A percentile compares a stretch with the other conserved stretches of the same genome.
Conservation (phyloP, 495 filamentous ascomycete genomes). For the Staphylotrichum tortipilum region DNA sequence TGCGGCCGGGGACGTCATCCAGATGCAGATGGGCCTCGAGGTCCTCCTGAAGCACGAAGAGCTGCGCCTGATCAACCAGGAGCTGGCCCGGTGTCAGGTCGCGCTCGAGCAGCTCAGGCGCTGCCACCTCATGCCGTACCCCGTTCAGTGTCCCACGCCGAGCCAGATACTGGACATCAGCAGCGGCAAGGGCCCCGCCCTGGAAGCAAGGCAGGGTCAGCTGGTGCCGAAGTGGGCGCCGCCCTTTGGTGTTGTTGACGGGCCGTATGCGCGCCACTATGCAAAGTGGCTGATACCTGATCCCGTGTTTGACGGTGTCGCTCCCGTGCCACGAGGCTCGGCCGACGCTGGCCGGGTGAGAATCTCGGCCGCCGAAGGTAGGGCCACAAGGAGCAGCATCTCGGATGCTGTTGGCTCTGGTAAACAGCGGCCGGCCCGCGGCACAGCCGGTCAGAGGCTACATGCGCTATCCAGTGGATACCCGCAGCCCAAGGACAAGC, state of each 20-base stretch:
- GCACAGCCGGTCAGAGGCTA: constrained; percentile 50
- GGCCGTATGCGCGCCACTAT: constrained; percentile 90
- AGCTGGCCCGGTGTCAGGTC: constrained; percentile 90
- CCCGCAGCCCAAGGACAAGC: constrained; percentile 58
- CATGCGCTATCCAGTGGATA: constrained; percentile 67
- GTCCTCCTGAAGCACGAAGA: constrained; percentile 92
- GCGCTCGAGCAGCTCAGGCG: constrained; percentile 92
- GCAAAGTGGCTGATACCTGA: constrained; percentile 88
- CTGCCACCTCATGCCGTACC: constrained; percentile 83
- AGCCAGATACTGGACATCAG: constrained; percentile 57
- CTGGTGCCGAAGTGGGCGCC: constrained; percentile 58
- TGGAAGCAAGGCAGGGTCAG: constrained; percentile 47
- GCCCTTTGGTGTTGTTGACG: constrained; percentile 82
- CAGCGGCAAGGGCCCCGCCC: constrained; percentile 59
- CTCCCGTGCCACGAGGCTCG: constrained; percentile 28
- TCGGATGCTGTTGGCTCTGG: constrained; percentile 46
- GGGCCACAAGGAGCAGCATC: constrained; percentile 65
- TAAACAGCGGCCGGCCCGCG: constrained; percentile 55
- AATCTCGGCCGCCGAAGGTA: constrained; percentile 49
- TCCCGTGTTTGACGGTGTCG: constrained; percentile 68
- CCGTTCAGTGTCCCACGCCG: constrained; percentile 51
- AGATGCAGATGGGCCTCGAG: constrained; percentile 81
- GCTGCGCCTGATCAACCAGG: constrained; percentile 86
- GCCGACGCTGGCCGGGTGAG: constrained; percentile 33
- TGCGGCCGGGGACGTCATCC: constrained; percentile 60